Base-by-base conservation (phyloP, 2,329 filamentous ascomycete genomes). In the Arthrobotrys megalospora region DNA sequence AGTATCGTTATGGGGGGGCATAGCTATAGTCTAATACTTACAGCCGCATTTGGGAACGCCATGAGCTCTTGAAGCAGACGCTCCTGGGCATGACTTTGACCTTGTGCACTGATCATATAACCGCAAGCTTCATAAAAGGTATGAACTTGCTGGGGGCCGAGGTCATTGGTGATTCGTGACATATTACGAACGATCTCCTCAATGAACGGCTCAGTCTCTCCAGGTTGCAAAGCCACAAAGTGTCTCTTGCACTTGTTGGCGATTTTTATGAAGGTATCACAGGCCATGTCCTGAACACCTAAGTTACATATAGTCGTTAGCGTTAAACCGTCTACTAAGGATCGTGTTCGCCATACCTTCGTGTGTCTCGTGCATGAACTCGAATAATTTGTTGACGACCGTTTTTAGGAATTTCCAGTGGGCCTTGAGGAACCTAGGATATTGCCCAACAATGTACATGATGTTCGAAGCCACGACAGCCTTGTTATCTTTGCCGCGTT, bases 361-460 rank as follows among this genome's bases (percentile, higher is more conserved):
- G 83, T 99, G 96, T 0, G 96, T 98, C 85, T 99, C 96, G 85
- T 99, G 96, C 96, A 99, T 99, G 84, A 99, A 99, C 86, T 99
- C 96, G 83, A 99, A 99, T 4, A 99, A 89, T 87, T 99, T 99
- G 86, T 99, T 99, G 83, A 99, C 96, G 16, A 99, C 96, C 1
- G 96, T 99, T 90, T 99, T 99, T 71, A 99, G 87, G 86, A 99
- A 99, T 85, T 99, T 99, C 96, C 96, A 99, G 85, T 99, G 96
- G 0, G 96, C 96, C 87, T 99, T 99, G 82, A 99, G 87, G 86
- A 99, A 99, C 19, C 96, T 93, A 43, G 96, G 96, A 83, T 99
- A 99, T 84, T 99, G 96, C 76, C 96, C 96, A 79, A 99, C 96
- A 86, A 99, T 99, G 85, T 99, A 99, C 96, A 99, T 99, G 83